Evolutionary conservation across 805 yeast species (phyloP).

Genomic region (Brettanomyces sp.): DNA sequence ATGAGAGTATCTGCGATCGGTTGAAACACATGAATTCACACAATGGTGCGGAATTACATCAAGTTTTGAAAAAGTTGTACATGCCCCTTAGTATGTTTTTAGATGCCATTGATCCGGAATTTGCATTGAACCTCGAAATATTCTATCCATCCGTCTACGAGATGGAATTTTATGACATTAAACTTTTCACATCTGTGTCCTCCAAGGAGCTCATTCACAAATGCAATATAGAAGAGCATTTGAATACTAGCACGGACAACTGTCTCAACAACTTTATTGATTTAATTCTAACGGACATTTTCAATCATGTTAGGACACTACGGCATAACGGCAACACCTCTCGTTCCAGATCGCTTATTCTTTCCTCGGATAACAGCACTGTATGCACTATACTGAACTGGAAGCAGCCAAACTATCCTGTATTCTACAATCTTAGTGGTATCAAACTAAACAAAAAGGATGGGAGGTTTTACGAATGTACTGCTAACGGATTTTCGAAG

Average conservation of each 20-base stretch:
- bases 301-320: slow-evolving; percentile 61
- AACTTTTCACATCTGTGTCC: slow-evolving; percentile 14
- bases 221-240: slow-evolving; percentile 2
- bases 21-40: slow-evolving; percentile 9
- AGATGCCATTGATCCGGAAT: slow-evolving; percentile 41
- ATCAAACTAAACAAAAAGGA: slow-evolving; percentile 26
- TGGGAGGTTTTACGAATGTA: slow-evolving; percentile 26
- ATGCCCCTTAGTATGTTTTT: slow-evolving; percentile 56
- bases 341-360: slow-evolving; percentile 57
- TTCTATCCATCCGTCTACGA: slow-evolving; percentile 57
- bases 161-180: slow-evolving; percentile 21
- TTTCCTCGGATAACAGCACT: slow-evolving; percentile 77
- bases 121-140: slow-evolving; percentile 67
- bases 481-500: slow-evolving; percentile 32
- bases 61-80: slow-evolving; percentile 37
- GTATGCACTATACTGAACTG: slow-evolving; percentile 93
- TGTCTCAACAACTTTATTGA: slow-evolving; percentile 71
- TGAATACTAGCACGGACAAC: slow-evolving; percentile 17
- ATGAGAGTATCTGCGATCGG: slow-evolving; percentile 8
- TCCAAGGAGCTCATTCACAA: slow-evolving; percentile 10
- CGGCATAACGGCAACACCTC: slow-evolving; percentile 22
- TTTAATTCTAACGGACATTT: slow-evolving; percentile 56
- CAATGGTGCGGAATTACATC: slow-evolving; percentile 17
- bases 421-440: slow-evolving; percentile 76
- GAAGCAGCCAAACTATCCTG: slow-evolving; percentile 98